Evolutionary conservation across 306 rosid species (phyloP).

Genomic region (Ziziphus jujuba): DNA sequence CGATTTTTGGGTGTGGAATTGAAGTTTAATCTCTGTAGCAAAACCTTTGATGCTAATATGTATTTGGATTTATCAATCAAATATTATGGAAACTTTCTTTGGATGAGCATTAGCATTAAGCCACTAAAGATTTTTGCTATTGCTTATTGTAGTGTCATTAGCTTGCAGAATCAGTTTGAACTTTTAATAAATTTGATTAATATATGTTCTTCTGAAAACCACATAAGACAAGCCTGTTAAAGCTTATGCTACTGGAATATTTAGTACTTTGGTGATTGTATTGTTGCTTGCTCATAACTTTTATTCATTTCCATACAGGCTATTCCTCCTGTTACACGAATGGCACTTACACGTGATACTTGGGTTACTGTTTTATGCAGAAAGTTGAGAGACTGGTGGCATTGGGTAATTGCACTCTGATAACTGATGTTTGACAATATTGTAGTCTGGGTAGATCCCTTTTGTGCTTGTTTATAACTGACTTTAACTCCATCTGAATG

Average conservation of each 20-base stretch:
- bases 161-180: too few species aligned
- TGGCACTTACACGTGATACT: conserved; percentile 96
- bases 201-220: background rate
- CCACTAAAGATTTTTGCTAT: too few species aligned
- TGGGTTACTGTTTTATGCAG: conserved; percentile 98
- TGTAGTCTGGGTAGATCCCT: background rate
- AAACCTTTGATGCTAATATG: background rate
- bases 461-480: conserved; percentile 30
- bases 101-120: too few species aligned
- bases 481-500: conserved; percentile 30
- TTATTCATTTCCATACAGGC: conserved; percentile 53
- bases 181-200: too few species aligned
- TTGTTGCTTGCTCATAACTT: conserved; percentile 25
- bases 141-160: too few species aligned
- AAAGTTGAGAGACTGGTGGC: conserved; percentile 99
- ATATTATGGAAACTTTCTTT: too few species aligned
- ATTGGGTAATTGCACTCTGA: conserved; percentile 69
- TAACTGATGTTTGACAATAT: conserved; percentile 27
- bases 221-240: conserved; percentile 1
- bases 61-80: too few species aligned
- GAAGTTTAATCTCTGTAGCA: background rate
- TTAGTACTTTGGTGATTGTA: conserved; percentile 13
- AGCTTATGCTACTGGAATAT: conserved; percentile 17
- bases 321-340: conserved; percentile 93
- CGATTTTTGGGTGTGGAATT: background rate